Base-by-base conservation (phyloP, 352 stramenopile genomes). In the Globisporangium apiculatum region DNA sequence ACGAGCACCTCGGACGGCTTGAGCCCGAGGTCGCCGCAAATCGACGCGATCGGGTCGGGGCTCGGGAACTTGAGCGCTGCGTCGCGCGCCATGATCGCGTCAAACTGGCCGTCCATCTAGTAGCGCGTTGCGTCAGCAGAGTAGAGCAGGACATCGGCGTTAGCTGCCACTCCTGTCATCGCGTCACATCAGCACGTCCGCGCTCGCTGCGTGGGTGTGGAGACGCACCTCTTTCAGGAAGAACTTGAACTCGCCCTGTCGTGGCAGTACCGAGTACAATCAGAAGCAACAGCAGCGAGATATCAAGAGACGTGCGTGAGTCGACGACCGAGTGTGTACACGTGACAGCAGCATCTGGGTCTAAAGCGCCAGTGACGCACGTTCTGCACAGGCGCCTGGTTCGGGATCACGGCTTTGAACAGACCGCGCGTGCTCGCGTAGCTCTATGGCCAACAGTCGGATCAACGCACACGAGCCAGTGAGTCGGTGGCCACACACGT, bases 51-150 rank as follows among this genome's bases (percentile, higher is more conserved):
- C 1, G 81, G 69, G 36, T 71, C 65, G 3, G 78, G 55, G 35
- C 86, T 68, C 0, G 78, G 78, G 15, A 91, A 69, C 35, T 74
- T 73, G 4, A 68, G 50, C 15, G 75, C 73, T 0, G 85, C 71
- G 35, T 74, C 63, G n/a, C 64, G 64, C 0, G 66, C 43, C 58
- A 89, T 67, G 55, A 83, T 76, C 49, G 71, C 64, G 55, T 91
- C 79, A 46, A 91, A 91, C 43, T 89, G 73, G 4, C 61, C 66
- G 18, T 75, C 62, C 76, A 91, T 91, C 81, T 90, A 43, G 7
- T 43, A 38, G 17, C 6, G 47, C 6, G 46, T 51, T 9, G 1
- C 8, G 8, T n/a, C 47, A 38, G 17, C 7, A 3, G 7, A 36
- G 8, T 4, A 51, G 24, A 37, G n/a, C 14, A 15, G 48, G 4